These are phyloP conservation scores for Macrolepiota albuminosa DNA, from an alignment of 768 basidiomycete species.

Conservation along the genomic window DNA sequence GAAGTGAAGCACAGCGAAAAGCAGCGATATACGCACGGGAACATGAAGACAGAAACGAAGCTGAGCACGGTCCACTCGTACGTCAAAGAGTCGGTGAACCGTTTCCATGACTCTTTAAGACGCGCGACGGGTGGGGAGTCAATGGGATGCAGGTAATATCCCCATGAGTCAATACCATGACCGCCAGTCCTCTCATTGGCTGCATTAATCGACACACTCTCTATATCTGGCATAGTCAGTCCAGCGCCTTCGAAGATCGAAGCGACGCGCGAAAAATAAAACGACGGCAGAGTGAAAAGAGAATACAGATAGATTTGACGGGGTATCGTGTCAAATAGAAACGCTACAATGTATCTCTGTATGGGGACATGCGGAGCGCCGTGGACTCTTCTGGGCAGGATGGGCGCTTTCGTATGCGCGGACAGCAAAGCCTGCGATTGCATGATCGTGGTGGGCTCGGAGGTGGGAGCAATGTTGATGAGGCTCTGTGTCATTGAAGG, in stretches of 20 bases:
- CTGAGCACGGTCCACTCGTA: conserved; percentile 18
- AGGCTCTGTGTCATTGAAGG: neutral
- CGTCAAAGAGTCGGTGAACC: conserved; percentile 17
- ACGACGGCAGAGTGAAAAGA: conserved; percentile 61
- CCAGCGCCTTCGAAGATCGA: conserved; percentile 73
- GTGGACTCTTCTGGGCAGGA: too few species aligned
- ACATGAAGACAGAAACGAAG: conserved; percentile 16
- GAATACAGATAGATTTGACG: conserved; percentile 1
- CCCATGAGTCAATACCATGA: neutral
- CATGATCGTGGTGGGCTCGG: neutral
- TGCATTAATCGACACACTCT: conserved; percentile 36
- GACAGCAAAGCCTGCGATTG: neutral
- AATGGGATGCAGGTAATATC: too few species aligned
- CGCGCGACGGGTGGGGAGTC: conserved; percentile 27
- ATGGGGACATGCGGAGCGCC: too few species aligned
- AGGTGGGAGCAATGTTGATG: neutral
- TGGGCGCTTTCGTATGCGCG: too few species aligned
- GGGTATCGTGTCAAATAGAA: neutral
- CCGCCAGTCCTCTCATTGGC: neutral
- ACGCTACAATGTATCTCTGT: neutral
- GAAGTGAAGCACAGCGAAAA: neutral
- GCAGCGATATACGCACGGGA: conserved; percentile 13
- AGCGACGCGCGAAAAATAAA: conserved; percentile 78
- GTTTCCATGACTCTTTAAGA: conserved; percentile 34
- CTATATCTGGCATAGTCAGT: conserved; percentile 64